Evolutionary conservation across 2,329 filamentous ascomycete genomes (phyloP), one percentile per base, ranked within the genome.

Genomic region (Ceratocystis colombiana): DNA sequence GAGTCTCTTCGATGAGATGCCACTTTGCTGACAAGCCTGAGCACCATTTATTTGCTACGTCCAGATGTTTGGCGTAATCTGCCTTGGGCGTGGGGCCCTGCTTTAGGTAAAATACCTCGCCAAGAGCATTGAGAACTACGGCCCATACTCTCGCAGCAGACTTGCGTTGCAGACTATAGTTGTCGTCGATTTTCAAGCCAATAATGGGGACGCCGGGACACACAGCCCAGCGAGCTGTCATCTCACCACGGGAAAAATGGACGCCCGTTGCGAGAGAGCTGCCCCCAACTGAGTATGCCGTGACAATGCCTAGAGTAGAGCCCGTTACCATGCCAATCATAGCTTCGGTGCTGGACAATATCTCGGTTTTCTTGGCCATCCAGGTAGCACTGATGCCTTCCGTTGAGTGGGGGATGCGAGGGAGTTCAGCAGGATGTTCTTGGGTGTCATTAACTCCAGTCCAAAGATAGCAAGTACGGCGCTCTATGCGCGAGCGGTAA

Each of bases 201-300:
- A 96, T 82, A 68, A 99, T 94, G 0, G 94, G 94, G 2, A 97
- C 91, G 50, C 94, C 94, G 2, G 94, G 94, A 72, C 90, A 91
- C 12, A 97, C 79, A 8, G 90, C 86, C 93, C 93, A 97, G 70
- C 88, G 88, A 44, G 89, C 89, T 48, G 90, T 96, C 70, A 94
- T 82, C 71, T 95, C 88, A 3, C 91, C 91, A 50, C 84, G 84
- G 46, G 81, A 79, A 69, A 87, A 84, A 66, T 87, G 82, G 65
- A 84, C 80, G 28, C 83, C 77, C 2, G 73, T 72, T 48, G 45
- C 37, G 5, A 28, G 17, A 4, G 77, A 73, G 62, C 82, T 80
- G 66, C 77, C 76, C 28, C 88, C 88, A 0, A 96, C 78, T 22
- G 89, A 87, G 76, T 94, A 96, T 0, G 90, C 82, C 0, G 89